Base-by-base conservation (phyloP, 2,329 filamentous ascomycete species). In the Monilinia vaccinii-corymbosi region DNA sequence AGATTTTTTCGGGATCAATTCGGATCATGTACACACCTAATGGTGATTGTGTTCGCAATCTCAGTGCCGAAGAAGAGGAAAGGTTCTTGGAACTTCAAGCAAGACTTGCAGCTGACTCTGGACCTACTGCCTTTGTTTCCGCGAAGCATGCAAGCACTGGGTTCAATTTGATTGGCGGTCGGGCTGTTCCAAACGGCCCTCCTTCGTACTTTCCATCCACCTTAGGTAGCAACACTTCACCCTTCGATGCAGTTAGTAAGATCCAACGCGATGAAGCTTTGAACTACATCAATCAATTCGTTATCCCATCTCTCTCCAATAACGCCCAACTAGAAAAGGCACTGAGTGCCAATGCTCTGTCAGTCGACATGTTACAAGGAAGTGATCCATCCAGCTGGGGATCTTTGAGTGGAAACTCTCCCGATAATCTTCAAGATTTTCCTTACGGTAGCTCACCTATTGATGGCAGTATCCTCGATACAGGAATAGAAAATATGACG, bases 1-100 rank as follows among this genome's bases (percentile, higher is more conserved):
- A 86, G 71, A 73, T 84, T 44, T 76, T 84, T 2, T 84, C 87
- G 63, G 84, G 83, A 59, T 79, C 62, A 71, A 62, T 81, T 71
- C 80, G 86, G 31, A 84, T 88, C 64, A 79, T 92, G 65, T 82
- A 92, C 56, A 91, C 88, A 0, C 87, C 88, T 0, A 85, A 87
- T 63, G 88, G 89, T 13, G 85, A 89, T 63, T 89, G 87, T 70
- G 78, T 93, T n/a, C 84, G 86, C 64, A 86, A 88, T 61, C 74
- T 94, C 58, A 84, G 79, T 1, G 74, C 79, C 4, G 82, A 86
- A 46, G 85, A 92, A 63, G 88, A 92, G 69, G 78, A 85, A 38
- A 80, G 81, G 5, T 92, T 88, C 65, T 75, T 93, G 13, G 78
- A 83, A 55, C 78, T 93, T 6, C 89, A 93, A 71, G 76, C 78